phyloP scores from a whole-genome alignment of 371 early-diverging fungal genomes.

The Apophysomyces sp. region DNA sequence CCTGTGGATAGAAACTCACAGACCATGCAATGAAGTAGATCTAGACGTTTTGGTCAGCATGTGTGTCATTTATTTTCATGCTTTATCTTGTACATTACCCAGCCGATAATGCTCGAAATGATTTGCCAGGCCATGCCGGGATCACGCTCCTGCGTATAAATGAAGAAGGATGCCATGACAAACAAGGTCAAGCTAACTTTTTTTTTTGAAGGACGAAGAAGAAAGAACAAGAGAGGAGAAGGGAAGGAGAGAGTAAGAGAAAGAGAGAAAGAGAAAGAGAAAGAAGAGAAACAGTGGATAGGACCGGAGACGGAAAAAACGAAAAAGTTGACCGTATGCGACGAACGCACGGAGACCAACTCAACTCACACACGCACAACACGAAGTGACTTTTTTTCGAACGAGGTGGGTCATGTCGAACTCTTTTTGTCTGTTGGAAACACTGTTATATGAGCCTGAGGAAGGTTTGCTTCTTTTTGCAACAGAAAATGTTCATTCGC shows the following conservation, averaged over 20 bases:
- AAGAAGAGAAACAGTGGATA: neutral
- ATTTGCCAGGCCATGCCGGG: conserved; percentile 16
- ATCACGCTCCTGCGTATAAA: neutral
- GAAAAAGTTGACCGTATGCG: neutral
- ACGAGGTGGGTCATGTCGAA: conserved; percentile 11
- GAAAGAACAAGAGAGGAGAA: neutral
- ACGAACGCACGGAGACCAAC: neutral
- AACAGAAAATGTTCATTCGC: neutral
- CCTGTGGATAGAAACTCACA: conserved; percentile 43
- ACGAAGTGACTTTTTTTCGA: neutral
- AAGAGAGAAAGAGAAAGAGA: neutral
- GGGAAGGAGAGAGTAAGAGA: conserved; percentile 4
- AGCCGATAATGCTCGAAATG: conserved; percentile 38
- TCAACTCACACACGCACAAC: no score
- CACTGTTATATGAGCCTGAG: conserved; percentile 50
- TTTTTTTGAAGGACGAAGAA: neutral
- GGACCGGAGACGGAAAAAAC: neutral
- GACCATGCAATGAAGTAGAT: conserved; percentile 47
- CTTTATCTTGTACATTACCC: conserved; percentile 24
- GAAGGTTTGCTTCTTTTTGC: conserved; percentile 27
- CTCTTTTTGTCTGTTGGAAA: conserved; percentile 48
- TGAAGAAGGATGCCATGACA: conserved; percentile 3
- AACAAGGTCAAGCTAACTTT: conserved; percentile 1
- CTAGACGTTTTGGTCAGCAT: conserved; percentile 10
- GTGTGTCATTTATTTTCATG: neutral